Evolutionary conservation across 2,329 filamentous ascomycete species (phyloP), one percentile per base, ranked within the genome.

Genomic region (Diplodia sapinea): DNA sequence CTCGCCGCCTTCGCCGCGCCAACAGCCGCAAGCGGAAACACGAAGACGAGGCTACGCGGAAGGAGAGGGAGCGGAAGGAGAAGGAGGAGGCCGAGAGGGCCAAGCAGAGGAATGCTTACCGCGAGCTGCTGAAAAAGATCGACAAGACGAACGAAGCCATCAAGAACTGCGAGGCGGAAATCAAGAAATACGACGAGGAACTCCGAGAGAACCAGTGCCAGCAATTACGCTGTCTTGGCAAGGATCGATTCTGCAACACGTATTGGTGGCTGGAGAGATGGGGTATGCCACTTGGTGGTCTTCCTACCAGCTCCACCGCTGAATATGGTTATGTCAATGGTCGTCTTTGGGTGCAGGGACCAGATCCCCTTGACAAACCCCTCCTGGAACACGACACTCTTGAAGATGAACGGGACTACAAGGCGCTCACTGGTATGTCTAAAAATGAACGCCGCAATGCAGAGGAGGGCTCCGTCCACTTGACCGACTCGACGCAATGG

Each of bases 231-330:
- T 89, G 94, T 20, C 84, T 99, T 31, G 95, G 95, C 69, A 94
- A 95, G 77, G 95, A 99, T 79, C 89, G 95, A 54, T 99, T 97
- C 83, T 97, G 94, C 89, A 98, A 99, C 79, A 88, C 94, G 65
- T 99, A 98, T 80, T 98, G 96, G 83, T 99, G 95, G 94, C 97
- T 98, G 78, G 95, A 99, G 80, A 90, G 94, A 70, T 99, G 98
- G 75, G 95, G 94, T 29, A 98, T 98, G 94, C 95, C 95, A 0
- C 97, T 94, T 74, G 93, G 86, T 38, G 95, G 95, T 4, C 84
- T 97, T 66, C 94, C 94, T 0, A 88, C 87, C 71, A 96, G 93
- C 78, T 97, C 94, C 17, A 98, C 94, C 1, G 91, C 93, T 0
- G 85, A 89, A 55, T 93, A 94, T 26, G 89, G 87, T 9, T 99